phyloP scores from a whole-genome alignment of 495 filamentous ascomycete genomes.

The Chlorociboria aeruginascens region DNA sequence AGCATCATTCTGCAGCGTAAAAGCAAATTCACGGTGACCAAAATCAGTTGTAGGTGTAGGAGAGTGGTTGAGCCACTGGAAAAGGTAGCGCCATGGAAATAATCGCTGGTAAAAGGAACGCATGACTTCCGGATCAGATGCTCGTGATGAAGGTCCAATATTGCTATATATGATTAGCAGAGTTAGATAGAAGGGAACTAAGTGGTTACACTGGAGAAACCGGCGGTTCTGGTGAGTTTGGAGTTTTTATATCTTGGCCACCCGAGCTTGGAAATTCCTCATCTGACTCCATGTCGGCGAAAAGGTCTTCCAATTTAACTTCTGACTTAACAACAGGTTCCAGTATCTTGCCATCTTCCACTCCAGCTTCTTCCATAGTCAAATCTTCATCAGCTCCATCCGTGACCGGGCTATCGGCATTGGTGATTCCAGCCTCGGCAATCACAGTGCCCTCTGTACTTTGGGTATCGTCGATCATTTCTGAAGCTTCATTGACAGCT shows the following conservation, averaged over 20 bases:
- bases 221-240: constrained; percentile 30
- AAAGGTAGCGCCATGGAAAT: constrained; percentile 89
- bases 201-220: constrained; percentile 28
- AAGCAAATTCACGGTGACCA: constrained; percentile 85
- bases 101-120: constrained; percentile 88
- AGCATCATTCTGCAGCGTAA: constrained; percentile 79
- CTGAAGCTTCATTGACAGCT: constrained; percentile 16
- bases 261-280: constrained; percentile 59
- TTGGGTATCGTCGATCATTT: constrained; percentile 15
- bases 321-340: constrained; percentile 21
- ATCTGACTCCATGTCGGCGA: constrained; percentile 67
- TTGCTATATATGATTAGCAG: constrained; percentile 7
- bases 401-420: constrained; percentile 7
- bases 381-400: constrained; percentile 17
- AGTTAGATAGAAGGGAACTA: neutral
- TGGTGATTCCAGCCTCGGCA: neutral
- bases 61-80: constrained; percentile 97
- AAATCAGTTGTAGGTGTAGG: constrained; percentile 79
- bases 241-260: constrained; percentile 30
- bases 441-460: constrained; percentile 1
- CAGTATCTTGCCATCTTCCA: constrained; percentile 7
- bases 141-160: constrained; percentile 16
- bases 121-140: constrained; percentile 71
- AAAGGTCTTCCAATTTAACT: constrained; percentile 69
- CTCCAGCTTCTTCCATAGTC: constrained; percentile 24